Evolutionary conservation across 2,329 filamentous ascomycete genomes (phyloP).

Genomic region (Exophiala sp.): DNA sequence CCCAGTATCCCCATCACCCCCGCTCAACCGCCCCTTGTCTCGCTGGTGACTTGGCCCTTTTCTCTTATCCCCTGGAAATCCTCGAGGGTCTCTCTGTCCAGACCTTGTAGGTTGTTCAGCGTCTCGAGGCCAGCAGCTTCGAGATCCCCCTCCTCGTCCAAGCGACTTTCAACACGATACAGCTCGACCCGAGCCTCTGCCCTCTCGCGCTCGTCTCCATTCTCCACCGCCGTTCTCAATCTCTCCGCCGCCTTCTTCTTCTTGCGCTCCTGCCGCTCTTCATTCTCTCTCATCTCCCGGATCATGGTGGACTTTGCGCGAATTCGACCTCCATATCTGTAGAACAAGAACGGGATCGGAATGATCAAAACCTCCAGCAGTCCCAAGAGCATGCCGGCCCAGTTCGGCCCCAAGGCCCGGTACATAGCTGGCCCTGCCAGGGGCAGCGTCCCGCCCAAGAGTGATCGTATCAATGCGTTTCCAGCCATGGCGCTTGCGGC

Average conservation of each 20-base stretch:
- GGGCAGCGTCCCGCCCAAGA: slow-evolving; percentile 74
- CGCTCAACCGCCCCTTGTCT: neutral
- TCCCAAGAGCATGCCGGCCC: slow-evolving; percentile 73
- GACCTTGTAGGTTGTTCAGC: slow-evolving; percentile 14
- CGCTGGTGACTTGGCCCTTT: neutral
- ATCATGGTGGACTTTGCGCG: slow-evolving; percentile 56
- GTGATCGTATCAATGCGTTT: slow-evolving; percentile 69
- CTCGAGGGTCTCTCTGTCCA: slow-evolving; percentile 9
- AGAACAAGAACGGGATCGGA: slow-evolving; percentile 78
- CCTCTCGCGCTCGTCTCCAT: slow-evolving; percentile 27
- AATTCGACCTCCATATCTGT: slow-evolving; percentile 57
- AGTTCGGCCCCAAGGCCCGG: slow-evolving; percentile 64
- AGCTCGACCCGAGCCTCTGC: slow-evolving; percentile 24
- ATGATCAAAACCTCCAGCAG: slow-evolving; percentile 70
- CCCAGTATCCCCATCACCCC: neutral
- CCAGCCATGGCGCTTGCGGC: slow-evolving; percentile 76
- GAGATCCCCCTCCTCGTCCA: slow-evolving; percentile 13
- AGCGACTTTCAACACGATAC: slow-evolving; percentile 13
- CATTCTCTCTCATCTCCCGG: slow-evolving; percentile 54
- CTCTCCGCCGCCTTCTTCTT: slow-evolving; percentile 32
- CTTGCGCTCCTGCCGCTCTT: slow-evolving; percentile 45
- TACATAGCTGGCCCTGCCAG: slow-evolving; percentile 74
- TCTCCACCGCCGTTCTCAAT: slow-evolving; percentile 17
- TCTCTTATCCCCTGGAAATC: neutral
- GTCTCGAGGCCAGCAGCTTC: slow-evolving; percentile 16